These are phyloP conservation scores for Aspergillus panamensis DNA, from an alignment of 495 filamentous ascomycete species.

Conservation along the genomic window DNA sequence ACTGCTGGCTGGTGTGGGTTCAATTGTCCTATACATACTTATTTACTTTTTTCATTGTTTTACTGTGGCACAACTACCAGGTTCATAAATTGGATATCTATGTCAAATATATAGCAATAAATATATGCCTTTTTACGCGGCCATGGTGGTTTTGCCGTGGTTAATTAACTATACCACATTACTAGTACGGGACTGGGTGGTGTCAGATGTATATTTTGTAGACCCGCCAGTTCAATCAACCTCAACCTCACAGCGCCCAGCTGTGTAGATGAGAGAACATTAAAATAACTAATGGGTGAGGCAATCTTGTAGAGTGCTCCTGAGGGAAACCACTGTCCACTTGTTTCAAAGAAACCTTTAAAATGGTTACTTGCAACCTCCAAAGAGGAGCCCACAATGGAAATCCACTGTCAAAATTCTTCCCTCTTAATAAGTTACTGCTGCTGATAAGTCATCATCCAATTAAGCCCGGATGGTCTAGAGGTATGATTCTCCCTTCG, in stretches of 20 bases:
- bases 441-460: too few relatives aligned
- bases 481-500: too few relatives aligned
- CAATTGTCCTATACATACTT: background rate
- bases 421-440: too few relatives aligned
- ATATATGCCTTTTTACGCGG: background rate
- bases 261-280: too few relatives aligned
- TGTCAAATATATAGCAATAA: background rate
- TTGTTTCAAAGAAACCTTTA: too few relatives aligned
- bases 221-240: background rate
- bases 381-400: too few relatives aligned
- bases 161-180: background rate
- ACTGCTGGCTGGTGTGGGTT: background rate
- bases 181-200: background rate
- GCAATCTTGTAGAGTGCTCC: too few relatives aligned
- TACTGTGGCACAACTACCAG: background rate
- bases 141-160: background rate
- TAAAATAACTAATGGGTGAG: too few relatives aligned
- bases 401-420: too few relatives aligned
- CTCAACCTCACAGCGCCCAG: background rate
- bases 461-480: too few relatives aligned
- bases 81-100: constrained; percentile 1
- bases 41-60: background rate
- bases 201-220: background rate
- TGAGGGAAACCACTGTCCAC: too few relatives aligned
- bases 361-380: too few relatives aligned